Evolutionary conservation across 176 grass and related monocot species (phyloP).

Genomic region (Hordeum marinum): DNA sequence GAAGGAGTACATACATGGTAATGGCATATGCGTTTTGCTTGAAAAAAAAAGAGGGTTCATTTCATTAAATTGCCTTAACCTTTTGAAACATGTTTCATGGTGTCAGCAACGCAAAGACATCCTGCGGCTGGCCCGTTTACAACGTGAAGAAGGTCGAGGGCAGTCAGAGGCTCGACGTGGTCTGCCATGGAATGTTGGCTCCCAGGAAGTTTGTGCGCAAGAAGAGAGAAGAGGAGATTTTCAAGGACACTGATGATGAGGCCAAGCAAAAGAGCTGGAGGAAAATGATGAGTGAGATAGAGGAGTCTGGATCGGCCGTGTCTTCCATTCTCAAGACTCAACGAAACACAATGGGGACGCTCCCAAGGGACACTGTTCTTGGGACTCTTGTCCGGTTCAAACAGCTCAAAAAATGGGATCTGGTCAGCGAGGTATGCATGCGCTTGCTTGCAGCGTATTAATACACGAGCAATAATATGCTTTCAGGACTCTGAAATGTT

Average conservation of each 20-base stretch:
- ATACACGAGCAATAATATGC: background rate
- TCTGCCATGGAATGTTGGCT: constrained; percentile 69
- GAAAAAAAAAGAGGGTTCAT: background rate
- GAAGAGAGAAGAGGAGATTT: constrained; percentile 69
- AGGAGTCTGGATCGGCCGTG: constrained; percentile 57
- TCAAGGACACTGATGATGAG: constrained; percentile 68
- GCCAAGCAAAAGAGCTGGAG: constrained; percentile 76
- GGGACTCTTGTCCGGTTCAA: constrained; percentile 86
- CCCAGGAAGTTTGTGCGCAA: constrained; percentile 86
- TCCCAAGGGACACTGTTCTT: constrained; percentile 70
- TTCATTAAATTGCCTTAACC: background rate
- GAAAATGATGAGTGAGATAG: constrained; percentile 84
- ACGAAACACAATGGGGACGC: constrained; percentile 24
- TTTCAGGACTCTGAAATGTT: background rate
- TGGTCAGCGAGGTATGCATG: constrained; percentile 74
- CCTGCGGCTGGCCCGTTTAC: constrained; percentile 20
- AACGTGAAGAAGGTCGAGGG: constrained; percentile 47
- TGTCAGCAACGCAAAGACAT: constrained; percentile 60
- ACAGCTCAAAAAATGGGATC: constrained; percentile 87
- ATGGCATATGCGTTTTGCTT: background rate
- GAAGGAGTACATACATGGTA: too few species aligned
- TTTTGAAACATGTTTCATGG: constrained; percentile 8
- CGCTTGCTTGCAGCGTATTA: background rate
- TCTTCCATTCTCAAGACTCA: constrained; percentile 57
- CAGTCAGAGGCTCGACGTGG: constrained; percentile 34